These are phyloP conservation scores for Hericium coralloides DNA, from an alignment of 768 basidiomycete genomes.

Conservation along the genomic window DNA sequence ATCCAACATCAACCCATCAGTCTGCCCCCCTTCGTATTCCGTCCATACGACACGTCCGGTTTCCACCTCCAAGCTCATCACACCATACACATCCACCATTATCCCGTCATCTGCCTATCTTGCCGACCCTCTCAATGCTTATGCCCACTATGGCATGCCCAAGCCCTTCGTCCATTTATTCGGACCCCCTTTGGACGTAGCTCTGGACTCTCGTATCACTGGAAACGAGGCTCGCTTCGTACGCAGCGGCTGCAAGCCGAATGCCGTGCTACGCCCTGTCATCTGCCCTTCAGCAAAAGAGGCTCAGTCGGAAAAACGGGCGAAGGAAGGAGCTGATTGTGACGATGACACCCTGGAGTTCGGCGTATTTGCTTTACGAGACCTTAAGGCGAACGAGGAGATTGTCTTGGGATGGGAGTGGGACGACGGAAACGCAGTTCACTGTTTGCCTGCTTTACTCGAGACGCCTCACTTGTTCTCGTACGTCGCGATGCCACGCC, in stretches of 20 bases:
- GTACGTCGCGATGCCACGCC: slow-evolving; percentile 30
- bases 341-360: slow-evolving; percentile 45
- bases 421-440: slow-evolving; percentile 87
- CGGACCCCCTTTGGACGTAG: slow-evolving; percentile 67
- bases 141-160: slow-evolving; percentile 72
- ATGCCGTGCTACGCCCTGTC: slow-evolving; percentile 36
- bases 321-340: slow-evolving; percentile 6
- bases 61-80: slow-evolving; percentile 44
- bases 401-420: slow-evolving; percentile 92
- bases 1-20: slow-evolving; percentile 30
- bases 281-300: slow-evolving; percentile 24
- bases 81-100: slow-evolving; percentile 56
- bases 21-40: slow-evolving; percentile 50
- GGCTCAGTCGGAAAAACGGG: slow-evolving; percentile 12
- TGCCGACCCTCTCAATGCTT: slow-evolving; percentile 78
- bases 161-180: slow-evolving; percentile 79
- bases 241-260: slow-evolving; percentile 47
- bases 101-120: slow-evolving; percentile 63
- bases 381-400: slow-evolving; percentile 74
- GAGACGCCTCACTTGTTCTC: slow-evolving; percentile 46
- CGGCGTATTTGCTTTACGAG: slow-evolving; percentile 70
- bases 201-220: slow-evolving; percentile 68
- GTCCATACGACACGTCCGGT: slow-evolving; percentile 58
- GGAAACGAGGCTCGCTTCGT: slow-evolving; percentile 60
- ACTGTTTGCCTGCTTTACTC: slow-evolving; percentile 63